Percentiles rank a stretch among this genome's conserved stretches.
These are phyloP conservation scores for Xylaria longipes DNA, from an alignment of 495 filamentous ascomycete species.

Conservation along the genomic window DNA sequence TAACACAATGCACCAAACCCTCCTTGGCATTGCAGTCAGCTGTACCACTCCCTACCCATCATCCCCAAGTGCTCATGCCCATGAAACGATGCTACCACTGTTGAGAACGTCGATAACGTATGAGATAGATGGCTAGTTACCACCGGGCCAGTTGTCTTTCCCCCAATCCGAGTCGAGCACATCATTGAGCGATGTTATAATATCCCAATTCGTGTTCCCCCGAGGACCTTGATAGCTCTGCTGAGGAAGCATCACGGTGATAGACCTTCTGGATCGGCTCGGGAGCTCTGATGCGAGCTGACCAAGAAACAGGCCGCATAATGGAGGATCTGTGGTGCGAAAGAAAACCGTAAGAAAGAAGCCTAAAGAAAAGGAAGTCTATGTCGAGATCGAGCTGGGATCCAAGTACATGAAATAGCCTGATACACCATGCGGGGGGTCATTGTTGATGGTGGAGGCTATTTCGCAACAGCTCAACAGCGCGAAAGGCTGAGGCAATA, in stretches of 20 bases:
- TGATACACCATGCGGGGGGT: slow-evolving; percentile 18
- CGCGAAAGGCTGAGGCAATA: slow-evolving; percentile 8
- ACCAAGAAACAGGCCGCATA: slow-evolving; percentile 10
- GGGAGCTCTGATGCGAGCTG: not conserved
- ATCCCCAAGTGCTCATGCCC: slow-evolving; percentile 12
- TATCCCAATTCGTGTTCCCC: not conserved
- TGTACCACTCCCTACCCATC: slow-evolving; percentile 14
- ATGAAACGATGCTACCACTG: slow-evolving; percentile 7
- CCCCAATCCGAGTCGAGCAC: not conserved
- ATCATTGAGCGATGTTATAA: slow-evolving; percentile 4
- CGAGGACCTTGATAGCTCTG: not conserved
- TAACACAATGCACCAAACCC: slow-evolving; percentile 20
- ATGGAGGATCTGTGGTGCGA: slow-evolving; percentile 20
- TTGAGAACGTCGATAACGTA: slow-evolving; percentile 8
- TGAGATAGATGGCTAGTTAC: not conserved
- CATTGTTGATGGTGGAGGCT: slow-evolving; percentile 16
- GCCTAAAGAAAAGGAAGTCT: slow-evolving; percentile 30
- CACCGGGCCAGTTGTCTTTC: not conserved
- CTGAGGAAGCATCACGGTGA: not conserved
- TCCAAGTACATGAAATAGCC: slow-evolving; percentile 36
- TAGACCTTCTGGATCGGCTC: not conserved
- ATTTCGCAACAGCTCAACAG: slow-evolving; percentile 28
- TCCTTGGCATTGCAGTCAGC: slow-evolving; percentile 2
- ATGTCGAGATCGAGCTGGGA: slow-evolving; percentile 32
- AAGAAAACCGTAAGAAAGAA: slow-evolving; percentile 25